phyloP scores from a whole-genome alignment of 2,329 filamentous ascomycete genomes.

The Trematosphaeria pertusa region DNA sequence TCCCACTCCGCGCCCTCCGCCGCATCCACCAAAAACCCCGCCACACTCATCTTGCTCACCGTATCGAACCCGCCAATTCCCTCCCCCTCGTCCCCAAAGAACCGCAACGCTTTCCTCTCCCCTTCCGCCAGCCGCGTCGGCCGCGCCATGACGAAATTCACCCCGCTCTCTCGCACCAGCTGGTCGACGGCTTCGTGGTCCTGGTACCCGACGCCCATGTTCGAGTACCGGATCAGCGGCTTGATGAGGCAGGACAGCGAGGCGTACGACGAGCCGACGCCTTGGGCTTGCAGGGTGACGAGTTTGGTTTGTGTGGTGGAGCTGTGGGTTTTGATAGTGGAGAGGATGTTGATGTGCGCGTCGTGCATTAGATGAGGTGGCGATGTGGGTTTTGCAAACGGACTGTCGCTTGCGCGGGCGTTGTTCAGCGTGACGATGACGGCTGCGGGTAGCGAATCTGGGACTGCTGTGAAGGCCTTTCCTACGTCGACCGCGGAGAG shows the following conservation, averaged over 20 bases:
- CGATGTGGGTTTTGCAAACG: not conserved
- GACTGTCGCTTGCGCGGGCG: not conserved
- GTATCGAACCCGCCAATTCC: not conserved
- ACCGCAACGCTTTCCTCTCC: not conserved
- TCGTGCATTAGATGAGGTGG: not conserved
- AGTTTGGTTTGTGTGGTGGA: not conserved
- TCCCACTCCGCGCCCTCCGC: not conserved
- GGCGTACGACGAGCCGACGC: not conserved
- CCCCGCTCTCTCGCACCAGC: not conserved
- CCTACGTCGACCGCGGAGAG: not conserved
- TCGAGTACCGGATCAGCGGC: not conserved
- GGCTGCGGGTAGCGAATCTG: not conserved
- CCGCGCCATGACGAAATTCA: not conserved
- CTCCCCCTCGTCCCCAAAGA: not conserved
- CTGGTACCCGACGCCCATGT: not conserved
- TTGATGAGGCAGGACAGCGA: not conserved
- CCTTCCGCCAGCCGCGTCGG: not conserved
- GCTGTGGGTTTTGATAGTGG: not conserved
- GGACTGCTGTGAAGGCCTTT: not conserved
- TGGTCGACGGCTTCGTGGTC: not conserved
- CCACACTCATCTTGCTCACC: not conserved
- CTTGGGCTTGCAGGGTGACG: not conserved
- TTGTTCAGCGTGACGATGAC: not conserved
- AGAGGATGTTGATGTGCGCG: not conserved
- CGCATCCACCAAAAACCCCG: not conserved